Evolutionary conservation across 345 rosid species (phyloP), one percentile per base, ranked within the genome.

Genomic region (Populus ilicifolia): DNA sequence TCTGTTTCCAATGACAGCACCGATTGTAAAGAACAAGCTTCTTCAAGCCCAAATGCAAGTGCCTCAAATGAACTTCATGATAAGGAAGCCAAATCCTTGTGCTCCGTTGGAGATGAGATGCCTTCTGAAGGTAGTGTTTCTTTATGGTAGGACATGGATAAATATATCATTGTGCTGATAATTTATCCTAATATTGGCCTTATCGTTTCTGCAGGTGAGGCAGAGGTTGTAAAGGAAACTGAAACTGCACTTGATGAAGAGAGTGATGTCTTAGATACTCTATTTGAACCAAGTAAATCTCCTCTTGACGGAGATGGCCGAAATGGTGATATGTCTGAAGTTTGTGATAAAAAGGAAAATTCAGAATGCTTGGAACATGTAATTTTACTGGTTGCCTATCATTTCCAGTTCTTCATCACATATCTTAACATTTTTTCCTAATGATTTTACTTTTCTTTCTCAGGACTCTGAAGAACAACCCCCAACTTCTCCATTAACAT

Each of bases 401-500:
- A 35, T 46, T 75, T 61, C 63, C 61, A 68, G 38, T 75, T 78
- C 64, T 70, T 72, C 77, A 63, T 67, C 41, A 7, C 50, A 59
- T 46, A 48, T 9, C 10, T 74, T 69, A 72, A 56, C 48, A 35
- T 75, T 66, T 27, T 70, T 50, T 43, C 59, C 7, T 54, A 52
- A 76, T 36, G n/a, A 20, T 56, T 75, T 54, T 43, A 25, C 43
- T 50, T 30, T 76, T 78, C 18, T 33, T 69, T 78, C 78, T 87
- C 86, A 93, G 97, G 86, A 86, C 36, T 75, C 80, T 35, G 85
- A 80, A 39, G 86, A 75, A 84, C 81, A 80, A 6, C 80, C 77
- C 54, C 80, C 83, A 4, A 54, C 77, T 85, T 87, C 95, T 77
- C 85, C 90, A 69, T 80, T 71, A 70, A 63, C 83, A 21, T 87